Base-by-base conservation (phyloP, 768 basidiomycete species). In the Boletus subparvulus region DNA sequence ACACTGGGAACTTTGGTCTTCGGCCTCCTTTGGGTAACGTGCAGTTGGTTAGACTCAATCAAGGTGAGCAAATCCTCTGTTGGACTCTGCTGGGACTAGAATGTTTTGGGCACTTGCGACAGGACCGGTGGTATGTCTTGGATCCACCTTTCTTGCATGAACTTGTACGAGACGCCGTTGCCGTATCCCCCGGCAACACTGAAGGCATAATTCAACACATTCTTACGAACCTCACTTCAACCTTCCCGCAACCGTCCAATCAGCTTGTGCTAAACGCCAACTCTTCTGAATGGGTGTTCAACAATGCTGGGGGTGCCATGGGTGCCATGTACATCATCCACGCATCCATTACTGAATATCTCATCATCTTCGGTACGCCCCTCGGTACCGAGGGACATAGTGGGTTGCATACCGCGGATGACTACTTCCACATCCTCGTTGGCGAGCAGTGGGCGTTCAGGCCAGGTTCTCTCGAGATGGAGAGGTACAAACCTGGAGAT, bases 241-340 rank as follows among this genome's bases (percentile, higher is more conserved):
- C 84, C 1, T 88, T 94, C 69, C 84, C 91, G 0, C 65, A 81
- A 47, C 60, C 77, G n/a, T 79, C 85, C 41, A 75, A 74, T 19
- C 52, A 46, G 11, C 54, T 91, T 60, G 83, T 85, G 68, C 61
- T 83, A 48, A 80, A 81, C 64, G 49, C 73, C n/a, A 65, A 88
- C 75, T 69, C 81, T 21, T 77, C 77, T 37, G 94, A 98, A 66
- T 98, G 96, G 96, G 83, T 97, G 26, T 90, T 96, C 75, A 98
- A 86, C 78, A 98, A 98, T 65, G 95, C 96, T 1, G 97, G 95
- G 12, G 97, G 97, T 57, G 94, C 94, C 1, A 98, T 96, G 95
- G 94, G 94, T 42, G 88, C 88, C 35, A 98, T 99, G 96, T 97
- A 94, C 72, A 82, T 98, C 74, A 92, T 98, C 61, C 97, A 98